Conservation (phyloP, 129 eudicot species). For the Ambrosia trifida region DNA sequence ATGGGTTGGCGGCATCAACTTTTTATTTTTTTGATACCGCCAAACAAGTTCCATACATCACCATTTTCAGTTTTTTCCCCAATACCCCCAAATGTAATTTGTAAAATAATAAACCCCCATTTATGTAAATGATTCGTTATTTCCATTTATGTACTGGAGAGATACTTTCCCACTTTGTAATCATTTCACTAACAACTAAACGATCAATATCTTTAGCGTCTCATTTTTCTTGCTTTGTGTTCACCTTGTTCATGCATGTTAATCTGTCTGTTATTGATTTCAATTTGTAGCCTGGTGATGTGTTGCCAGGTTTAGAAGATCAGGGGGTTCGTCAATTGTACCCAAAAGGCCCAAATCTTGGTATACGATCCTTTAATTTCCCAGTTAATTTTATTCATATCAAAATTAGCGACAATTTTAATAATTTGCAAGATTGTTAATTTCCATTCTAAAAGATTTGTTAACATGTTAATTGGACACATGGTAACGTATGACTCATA, state of each 20-base stretch:
- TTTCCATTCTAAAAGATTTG: background rate
- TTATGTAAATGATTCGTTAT: too few relatives aligned
- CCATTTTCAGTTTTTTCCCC: too few relatives aligned
- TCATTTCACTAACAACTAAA: too few relatives aligned
- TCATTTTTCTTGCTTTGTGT: background rate
- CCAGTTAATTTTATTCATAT: background rate
- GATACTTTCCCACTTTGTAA: too few relatives aligned
- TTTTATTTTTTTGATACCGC: too few relatives aligned
- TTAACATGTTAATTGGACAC: background rate
- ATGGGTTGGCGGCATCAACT: too few relatives aligned
- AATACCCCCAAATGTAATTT: too few relatives aligned
- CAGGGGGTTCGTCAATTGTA: conserved; percentile 94
- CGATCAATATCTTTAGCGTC: too few relatives aligned
- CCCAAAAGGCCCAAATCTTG: conserved; percentile 83
- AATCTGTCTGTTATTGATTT: background rate
- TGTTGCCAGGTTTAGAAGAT: conserved; percentile 78
- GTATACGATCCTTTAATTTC: conserved; percentile 37
- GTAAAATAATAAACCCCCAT: too few relatives aligned
- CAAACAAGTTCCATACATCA: too few relatives aligned
- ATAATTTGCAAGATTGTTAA: background rate
- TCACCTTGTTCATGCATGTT: background rate
- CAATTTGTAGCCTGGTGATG: conserved; percentile 79
- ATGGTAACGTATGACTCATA: background rate
- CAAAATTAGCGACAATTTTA: background rate
- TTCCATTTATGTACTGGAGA: too few relatives aligned